These are phyloP conservation scores for Dendrobium chrysotoxum DNA, from an alignment of 106 monocot species.

Conservation along the genomic window DNA sequence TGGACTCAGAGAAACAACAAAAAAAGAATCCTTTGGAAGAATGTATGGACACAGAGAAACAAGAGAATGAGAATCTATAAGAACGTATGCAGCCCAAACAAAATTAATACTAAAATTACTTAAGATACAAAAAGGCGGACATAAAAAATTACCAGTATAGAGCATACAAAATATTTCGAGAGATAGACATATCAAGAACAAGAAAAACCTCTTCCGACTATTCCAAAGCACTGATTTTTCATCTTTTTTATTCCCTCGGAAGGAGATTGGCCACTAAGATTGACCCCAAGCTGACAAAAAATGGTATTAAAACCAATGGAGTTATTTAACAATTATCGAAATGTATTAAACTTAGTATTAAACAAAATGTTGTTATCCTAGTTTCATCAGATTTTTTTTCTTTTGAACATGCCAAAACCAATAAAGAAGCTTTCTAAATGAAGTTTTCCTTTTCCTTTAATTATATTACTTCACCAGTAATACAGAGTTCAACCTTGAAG, in stretches of 20 bases:
- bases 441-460: constrained; percentile 56
- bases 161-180: background rate
- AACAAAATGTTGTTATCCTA: too few species aligned
- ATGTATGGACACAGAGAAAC: too few species aligned
- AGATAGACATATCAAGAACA: background rate
- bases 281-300: background rate
- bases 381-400: too few species aligned
- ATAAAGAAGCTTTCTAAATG: background rate
- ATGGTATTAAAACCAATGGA: background rate
- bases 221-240: background rate
- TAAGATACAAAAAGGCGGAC: too few species aligned
- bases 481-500: constrained; percentile 30
- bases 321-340: background rate
- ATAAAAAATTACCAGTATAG: too few species aligned
- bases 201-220: background rate
- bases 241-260: background rate
- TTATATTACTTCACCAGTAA: constrained; percentile 33
- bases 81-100: too few species aligned
- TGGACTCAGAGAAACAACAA: too few species aligned
- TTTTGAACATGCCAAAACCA: background rate
- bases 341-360: background rate
- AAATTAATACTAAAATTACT: too few species aligned
- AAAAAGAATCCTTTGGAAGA: too few species aligned
- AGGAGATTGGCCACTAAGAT: background rate
- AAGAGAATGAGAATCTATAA: too few species aligned